phyloP scores from a whole-genome alignment of 345 rosid species.

The Salix udensis region DNA sequence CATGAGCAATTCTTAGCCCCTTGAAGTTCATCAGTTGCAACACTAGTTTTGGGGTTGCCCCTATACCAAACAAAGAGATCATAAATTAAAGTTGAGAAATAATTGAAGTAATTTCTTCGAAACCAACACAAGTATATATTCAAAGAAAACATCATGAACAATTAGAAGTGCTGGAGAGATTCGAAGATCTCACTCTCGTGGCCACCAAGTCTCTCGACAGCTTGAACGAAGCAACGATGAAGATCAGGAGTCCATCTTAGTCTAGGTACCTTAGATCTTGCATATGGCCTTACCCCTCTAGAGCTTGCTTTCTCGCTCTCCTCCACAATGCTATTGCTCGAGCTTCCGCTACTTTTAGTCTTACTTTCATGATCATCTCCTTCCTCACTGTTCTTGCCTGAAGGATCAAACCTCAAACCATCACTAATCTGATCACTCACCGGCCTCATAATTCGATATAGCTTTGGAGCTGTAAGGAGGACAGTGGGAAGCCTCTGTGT shows the following conservation, averaged over 20 bases:
- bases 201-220: slow-evolving; percentile 77
- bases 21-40: slow-evolving; percentile 76
- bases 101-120: neutral
- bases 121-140: neutral
- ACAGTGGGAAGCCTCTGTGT: neutral
- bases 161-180: neutral
- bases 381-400: slow-evolving; percentile 1
- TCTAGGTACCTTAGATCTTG: slow-evolving; percentile 72
- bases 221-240: slow-evolving; percentile 66
- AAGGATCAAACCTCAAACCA: slow-evolving; percentile 14
- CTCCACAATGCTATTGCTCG: slow-evolving; percentile 35
- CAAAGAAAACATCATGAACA: neutral
- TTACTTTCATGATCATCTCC: slow-evolving; percentile 32
- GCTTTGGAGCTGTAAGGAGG: slow-evolving; percentile 1
- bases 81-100: neutral
- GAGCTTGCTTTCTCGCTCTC: slow-evolving; percentile 27
- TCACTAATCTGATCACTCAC: neutral
- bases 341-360: slow-evolving; percentile 33
- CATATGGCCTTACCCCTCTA: slow-evolving; percentile 55
- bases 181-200: slow-evolving; percentile 47
- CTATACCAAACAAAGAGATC: slow-evolving; percentile 26
- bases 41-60: slow-evolving; percentile 86
- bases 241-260: slow-evolving; percentile 82
- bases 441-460: slow-evolving; percentile 3
- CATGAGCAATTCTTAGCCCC: slow-evolving; percentile 88